Conservation (phyloP, 352 stramenopile species). For the Phytophthora palmivora region DNA sequence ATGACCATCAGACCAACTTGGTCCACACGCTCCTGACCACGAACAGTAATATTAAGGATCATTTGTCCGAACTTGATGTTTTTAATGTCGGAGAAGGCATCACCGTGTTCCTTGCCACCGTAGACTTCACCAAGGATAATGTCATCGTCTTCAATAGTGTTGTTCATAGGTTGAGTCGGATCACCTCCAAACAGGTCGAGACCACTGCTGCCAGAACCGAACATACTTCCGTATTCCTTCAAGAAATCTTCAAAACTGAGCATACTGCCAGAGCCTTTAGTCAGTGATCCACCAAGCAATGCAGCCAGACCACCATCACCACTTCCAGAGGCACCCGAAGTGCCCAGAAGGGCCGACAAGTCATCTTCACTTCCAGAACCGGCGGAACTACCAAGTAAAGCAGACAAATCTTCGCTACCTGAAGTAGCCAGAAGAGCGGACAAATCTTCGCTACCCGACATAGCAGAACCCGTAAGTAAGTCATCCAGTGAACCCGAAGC, state of each 20-base stretch:
- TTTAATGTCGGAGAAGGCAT: constrained; percentile 37
- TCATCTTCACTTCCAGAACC: constrained; percentile 20
- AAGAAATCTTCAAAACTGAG: constrained; percentile 23
- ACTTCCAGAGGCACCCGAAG: constrained; percentile 1
- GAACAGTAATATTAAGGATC: constrained; percentile 34
- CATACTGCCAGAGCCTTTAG: constrained; percentile 12
- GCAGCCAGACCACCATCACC: not conserved
- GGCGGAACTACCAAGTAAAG: constrained; percentile 17
- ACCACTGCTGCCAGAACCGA: constrained; percentile 22
- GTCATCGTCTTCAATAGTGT: constrained; percentile 27
- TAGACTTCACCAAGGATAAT: constrained; percentile 25
- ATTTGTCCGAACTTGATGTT: constrained; percentile 35
- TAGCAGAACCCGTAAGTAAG: not conserved
- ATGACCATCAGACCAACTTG: constrained; percentile 18
- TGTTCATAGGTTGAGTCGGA: constrained; percentile 27
- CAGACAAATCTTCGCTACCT: constrained; percentile 8
- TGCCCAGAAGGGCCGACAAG: constrained; percentile 2
- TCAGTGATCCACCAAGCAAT: not conserved
- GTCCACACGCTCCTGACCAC: constrained; percentile 25
- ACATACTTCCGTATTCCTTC: constrained; percentile 23
- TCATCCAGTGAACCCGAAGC: not conserved
- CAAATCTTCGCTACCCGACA: constrained; percentile 12
- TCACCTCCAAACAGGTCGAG: constrained; percentile 24
- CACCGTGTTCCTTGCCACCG: constrained; percentile 25
- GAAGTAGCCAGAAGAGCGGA: constrained; percentile 13